Evolutionary conservation across 352 stramenopile genomes (phyloP), one percentile per base, ranked within the genome.

Genomic region (Plasmopara muralis): DNA sequence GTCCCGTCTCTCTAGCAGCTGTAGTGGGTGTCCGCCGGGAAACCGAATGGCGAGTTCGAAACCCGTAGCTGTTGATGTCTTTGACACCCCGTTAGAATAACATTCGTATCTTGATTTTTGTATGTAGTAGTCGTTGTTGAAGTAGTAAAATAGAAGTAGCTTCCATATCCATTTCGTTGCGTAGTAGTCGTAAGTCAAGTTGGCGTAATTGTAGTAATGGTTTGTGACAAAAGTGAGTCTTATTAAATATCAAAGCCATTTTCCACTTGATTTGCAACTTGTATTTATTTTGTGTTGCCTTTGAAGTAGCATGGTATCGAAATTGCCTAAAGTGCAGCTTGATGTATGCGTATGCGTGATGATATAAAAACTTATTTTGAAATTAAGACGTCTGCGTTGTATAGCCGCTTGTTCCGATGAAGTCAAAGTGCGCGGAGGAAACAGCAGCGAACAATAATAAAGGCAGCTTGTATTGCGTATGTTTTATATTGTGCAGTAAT

Each of bases 351-450:
- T 13, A 31, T 12, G 40, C 40, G 38, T 48, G 28, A 48, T 37
- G 25, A 13, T 8, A 2, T 8, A 39, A 28, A 25, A 37, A 48
- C 6, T 5, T n/a, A 31, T 15, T 13, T 16, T 1, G 38, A 30
- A n/a, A 39, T 55, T 5, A 40, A 41, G 6, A 42, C 16, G 6
- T 4, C 29, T 5, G 40, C 16, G 16, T 57, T 50, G 18, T 57
- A 57, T 18, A 50, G 31, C 10, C 42, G 34, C 12, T 57, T 57
- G 33, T 57, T 50, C 1, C 34, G 34, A 29, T 52, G 43, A 14
- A 51, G 51, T 34, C 37, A 59, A 9, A 53, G 30, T 15, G 45
- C 35, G 5, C 44, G 38, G 5, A 59, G 15, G 5, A 52, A 13
- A 41, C 42, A 51, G 12, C 41, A 57, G 2, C 42, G 50, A 16